Conservation (phyloP, 176 grass and related monocot genomes). For the Poa annua region DNA sequence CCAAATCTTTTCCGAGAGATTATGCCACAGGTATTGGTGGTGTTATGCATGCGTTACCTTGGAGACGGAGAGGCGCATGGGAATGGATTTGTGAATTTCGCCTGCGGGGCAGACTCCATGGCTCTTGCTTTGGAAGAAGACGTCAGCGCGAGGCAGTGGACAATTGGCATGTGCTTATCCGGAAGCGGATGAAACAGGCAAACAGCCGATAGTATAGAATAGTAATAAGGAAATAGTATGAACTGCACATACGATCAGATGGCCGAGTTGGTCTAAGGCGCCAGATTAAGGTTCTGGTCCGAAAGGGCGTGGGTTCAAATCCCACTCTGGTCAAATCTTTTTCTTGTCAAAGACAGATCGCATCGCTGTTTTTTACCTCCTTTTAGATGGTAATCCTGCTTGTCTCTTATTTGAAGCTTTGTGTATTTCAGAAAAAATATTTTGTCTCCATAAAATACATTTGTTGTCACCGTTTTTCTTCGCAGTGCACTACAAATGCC, state of each 20-base stretch:
- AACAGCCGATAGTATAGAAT: no score
- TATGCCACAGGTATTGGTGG: background rate
- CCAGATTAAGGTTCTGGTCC: constrained; percentile 76
- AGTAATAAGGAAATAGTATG: no score
- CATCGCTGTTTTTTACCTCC: no score
- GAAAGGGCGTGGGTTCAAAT: constrained; percentile 90
- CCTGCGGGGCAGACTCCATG: constrained; percentile 31
- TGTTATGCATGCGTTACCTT: constrained; percentile 21
- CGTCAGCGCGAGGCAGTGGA: background rate
- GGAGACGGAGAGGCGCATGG: constrained; percentile 13
- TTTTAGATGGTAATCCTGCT: background rate
- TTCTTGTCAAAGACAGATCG: background rate
- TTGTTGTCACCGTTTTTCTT: no score
- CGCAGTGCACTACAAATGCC: no score
- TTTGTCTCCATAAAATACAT: no score
- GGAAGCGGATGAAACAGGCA: background rate
- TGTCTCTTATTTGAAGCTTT: no score
- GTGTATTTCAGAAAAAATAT: no score
- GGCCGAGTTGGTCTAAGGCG: constrained; percentile 92
- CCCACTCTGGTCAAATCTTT: constrained; percentile 67
- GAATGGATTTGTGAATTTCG: constrained; percentile 1
- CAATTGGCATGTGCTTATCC: background rate
- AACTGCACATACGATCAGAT: constrained; percentile 29
- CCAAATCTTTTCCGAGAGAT: background rate
- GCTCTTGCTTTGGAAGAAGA: background rate